Evolutionary conservation across 306 rosid species (phyloP).

Genomic region (Medicago lupulina): DNA sequence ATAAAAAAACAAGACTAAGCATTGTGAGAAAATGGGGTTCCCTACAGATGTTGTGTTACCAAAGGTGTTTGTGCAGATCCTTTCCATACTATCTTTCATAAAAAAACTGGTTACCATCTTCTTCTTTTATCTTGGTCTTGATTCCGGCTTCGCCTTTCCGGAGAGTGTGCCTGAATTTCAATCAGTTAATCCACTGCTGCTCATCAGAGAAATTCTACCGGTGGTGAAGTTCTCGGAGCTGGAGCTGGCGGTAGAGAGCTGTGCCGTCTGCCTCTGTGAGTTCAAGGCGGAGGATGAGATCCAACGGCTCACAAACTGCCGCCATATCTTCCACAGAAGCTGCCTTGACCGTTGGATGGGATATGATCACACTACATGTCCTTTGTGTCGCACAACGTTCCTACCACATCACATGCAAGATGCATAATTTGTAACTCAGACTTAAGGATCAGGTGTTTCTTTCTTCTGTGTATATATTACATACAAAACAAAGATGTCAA

Average conservation of each 20-base stretch:
- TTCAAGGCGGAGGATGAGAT: constrained; percentile 79
- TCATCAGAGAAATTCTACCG: constrained; percentile 65
- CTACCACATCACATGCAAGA: constrained; percentile 67
- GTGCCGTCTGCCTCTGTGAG: constrained; percentile 82
- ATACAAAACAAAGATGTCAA: neutral
- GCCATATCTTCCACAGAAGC: constrained; percentile 75
- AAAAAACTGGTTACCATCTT: constrained; percentile 53
- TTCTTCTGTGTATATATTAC: neutral
- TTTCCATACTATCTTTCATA: constrained; percentile 62
- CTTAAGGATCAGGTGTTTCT: too few species aligned
- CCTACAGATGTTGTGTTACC: neutral
- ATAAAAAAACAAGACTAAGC: neutral
- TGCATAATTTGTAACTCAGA: neutral
- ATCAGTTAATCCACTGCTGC: constrained; percentile 55
- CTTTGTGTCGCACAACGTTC: constrained; percentile 77
- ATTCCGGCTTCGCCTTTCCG: constrained; percentile 62
- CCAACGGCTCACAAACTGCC: constrained; percentile 75
- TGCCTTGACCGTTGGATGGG: constrained; percentile 97
- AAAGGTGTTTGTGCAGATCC: constrained; percentile 60
- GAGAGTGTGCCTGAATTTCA: constrained; percentile 49
- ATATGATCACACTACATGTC: constrained; percentile 81
- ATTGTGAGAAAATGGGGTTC: neutral
- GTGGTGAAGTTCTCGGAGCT: constrained; percentile 58
- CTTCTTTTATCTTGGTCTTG: constrained; percentile 60
- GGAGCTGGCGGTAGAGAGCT: constrained; percentile 58